Percentiles rank a stretch among this genome's conserved stretches.
phyloP scores from a whole-genome alignment of 148 eudicot species.

The Diospyros lotus region DNA sequence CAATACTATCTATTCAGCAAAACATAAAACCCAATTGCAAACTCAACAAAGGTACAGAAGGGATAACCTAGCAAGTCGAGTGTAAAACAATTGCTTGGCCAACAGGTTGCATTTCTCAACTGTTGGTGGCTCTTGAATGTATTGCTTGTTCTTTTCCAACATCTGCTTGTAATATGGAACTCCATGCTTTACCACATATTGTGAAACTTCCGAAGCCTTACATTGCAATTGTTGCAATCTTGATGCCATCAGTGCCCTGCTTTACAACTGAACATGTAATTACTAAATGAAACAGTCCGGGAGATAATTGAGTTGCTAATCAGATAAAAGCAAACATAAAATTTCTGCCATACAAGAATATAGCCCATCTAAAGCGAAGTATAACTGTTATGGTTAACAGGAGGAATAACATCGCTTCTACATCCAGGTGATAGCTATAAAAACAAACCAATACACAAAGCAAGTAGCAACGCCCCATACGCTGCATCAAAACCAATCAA shows the following conservation, averaged over 20 bases:
- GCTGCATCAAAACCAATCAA: no score
- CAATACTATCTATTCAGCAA: background rate
- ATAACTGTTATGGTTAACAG: no score
- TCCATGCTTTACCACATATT: conserved; percentile 28
- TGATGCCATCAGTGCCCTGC: background rate
- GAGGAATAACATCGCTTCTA: background rate
- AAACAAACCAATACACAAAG: no score
- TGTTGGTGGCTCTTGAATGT: conserved; percentile 41
- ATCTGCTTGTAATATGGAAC: conserved; percentile 36
- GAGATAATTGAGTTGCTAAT: no score
- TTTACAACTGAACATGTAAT: background rate
- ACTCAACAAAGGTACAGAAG: background rate
- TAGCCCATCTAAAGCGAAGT: background rate
- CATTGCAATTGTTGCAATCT: conserved; percentile 33
- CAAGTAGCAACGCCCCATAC: no score
- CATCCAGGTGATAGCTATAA: no score
- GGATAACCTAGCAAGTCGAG: background rate
- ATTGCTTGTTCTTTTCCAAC: conserved; percentile 49
- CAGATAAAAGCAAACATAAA: no score
- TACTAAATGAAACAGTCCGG: no score
- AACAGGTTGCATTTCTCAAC: conserved; percentile 41
- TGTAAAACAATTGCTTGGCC: conserved; percentile 30
- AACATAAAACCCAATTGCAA: background rate
- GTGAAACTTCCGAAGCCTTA: conserved; percentile 34
- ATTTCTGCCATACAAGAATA: background rate